Conservation (phyloP, 228 moss, liverwort and hornwort genomes). For the Sphagnum fallax region DNA sequence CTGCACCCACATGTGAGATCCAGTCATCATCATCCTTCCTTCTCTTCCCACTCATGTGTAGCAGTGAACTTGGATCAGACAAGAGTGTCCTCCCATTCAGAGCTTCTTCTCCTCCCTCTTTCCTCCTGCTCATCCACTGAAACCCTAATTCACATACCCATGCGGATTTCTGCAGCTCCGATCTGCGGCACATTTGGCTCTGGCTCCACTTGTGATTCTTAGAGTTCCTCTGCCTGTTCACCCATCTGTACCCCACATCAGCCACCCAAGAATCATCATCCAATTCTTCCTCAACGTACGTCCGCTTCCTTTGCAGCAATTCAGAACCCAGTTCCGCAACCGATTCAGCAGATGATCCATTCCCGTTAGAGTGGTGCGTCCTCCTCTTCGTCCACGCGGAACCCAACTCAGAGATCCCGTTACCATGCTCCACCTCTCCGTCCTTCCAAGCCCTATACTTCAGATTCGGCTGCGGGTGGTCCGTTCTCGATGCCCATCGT, state of each 20-base stretch:
- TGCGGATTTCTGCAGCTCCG: conserved; percentile 33
- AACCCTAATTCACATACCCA: conserved; percentile 51
- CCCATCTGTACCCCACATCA: conserved; percentile 49
- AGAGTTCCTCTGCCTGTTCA: conserved; percentile 28
- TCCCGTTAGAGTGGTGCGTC: neutral
- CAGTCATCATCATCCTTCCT: conserved; percentile 24
- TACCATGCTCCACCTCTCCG: conserved; percentile 13
- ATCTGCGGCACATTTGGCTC: too few species aligned
- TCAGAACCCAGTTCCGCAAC: too few species aligned
- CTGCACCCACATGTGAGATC: conserved; percentile 23
- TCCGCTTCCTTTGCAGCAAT: too few species aligned
- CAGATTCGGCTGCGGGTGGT: too few species aligned
- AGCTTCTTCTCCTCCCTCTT: conserved; percentile 21
- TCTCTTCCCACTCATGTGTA: conserved; percentile 27
- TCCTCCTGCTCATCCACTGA: conserved; percentile 41
- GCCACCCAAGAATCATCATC: conserved; percentile 40
- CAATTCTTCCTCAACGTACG: too few species aligned
- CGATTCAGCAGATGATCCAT: too few species aligned
- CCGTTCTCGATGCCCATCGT: too few species aligned
- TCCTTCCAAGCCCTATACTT: conserved; percentile 6
- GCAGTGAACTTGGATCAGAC: conserved; percentile 36
- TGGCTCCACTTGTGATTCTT: neutral
- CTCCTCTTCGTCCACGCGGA: conserved; percentile 43
- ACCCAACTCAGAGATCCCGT: conserved; percentile 48
- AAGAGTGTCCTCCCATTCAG: conserved; percentile 27